Evolutionary conservation across 1,284 basidiomycete species (phyloP).

Genomic region (Xerocomus cyaneibrunnescens): DNA sequence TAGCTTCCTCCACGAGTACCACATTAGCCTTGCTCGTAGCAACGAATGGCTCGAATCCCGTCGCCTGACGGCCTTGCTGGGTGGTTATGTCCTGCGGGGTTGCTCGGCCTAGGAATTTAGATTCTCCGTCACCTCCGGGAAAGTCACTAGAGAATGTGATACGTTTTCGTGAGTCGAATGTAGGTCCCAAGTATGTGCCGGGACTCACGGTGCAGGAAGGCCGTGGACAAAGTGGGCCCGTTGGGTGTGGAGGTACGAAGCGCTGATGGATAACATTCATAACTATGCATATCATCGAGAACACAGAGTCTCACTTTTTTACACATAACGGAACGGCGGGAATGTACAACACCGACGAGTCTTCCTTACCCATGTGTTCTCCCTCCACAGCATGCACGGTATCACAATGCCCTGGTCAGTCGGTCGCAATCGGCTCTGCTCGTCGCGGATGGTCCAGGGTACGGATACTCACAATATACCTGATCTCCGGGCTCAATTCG

Average conservation of each 20-base stretch:
- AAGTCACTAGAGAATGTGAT: slow-evolving; percentile 56
- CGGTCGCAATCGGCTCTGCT: background rate
- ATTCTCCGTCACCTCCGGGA: slow-evolving; percentile 73
- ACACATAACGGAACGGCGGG: slow-evolving; percentile 71
- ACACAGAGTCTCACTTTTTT: slow-evolving; percentile 47
- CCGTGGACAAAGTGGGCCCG: slow-evolving; percentile 53
- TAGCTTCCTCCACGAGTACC: slow-evolving; percentile 23
- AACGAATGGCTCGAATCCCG: slow-evolving; percentile 39
- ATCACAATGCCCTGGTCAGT: slow-evolving; percentile 56
- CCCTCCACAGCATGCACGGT: slow-evolving; percentile 72
- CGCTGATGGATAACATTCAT: slow-evolving; percentile 37
- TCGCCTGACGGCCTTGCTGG: slow-evolving; percentile 34
- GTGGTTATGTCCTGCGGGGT: slow-evolving; percentile 43
- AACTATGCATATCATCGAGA: background rate
- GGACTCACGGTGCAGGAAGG: slow-evolving; percentile 56
- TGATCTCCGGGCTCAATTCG: slow-evolving; percentile 70
- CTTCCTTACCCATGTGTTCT: slow-evolving; percentile 55
- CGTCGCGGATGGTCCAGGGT: background rate
- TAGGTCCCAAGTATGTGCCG: too few relatives aligned
- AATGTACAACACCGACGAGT: slow-evolving; percentile 80
- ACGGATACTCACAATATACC: slow-evolving; percentile 58
- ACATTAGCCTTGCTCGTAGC: background rate
- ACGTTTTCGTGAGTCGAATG: background rate
- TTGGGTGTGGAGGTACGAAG: slow-evolving; percentile 63
- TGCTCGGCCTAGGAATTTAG: slow-evolving; percentile 51